Evolutionary conservation across 2,329 filamentous ascomycete species (phyloP), one percentile per base, ranked within the genome.

Genomic region (Fusarium pininemorale): DNA sequence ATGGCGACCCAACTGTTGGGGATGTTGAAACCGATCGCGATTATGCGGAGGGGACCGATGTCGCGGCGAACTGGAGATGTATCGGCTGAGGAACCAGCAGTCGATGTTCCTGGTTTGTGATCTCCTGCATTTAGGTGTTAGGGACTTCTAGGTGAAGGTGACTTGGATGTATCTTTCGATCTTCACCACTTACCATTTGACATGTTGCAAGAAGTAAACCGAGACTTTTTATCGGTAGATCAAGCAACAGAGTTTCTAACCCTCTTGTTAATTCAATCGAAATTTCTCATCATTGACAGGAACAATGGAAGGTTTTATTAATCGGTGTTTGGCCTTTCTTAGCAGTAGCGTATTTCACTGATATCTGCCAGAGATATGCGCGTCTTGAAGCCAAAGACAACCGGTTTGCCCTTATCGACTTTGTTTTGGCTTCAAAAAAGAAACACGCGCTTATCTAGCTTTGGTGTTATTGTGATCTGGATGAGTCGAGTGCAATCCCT

Each of bases 161-260:
- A 20, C 4, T 22, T 41, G 2, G 3, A 26, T 4, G 3, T 18
- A 13, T 6, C n/a, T 6, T 0, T 26, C 4, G 44, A 15, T 28
- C 44, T 28, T 20, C 6, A 47, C 18, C 0, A 28, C 44, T 28
- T 14, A 47, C 44, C 18, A 20, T 28, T 28, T 28, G 44, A 14
- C 18, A 47, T 47, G 6, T 22, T 47, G 18, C 5, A 20, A 28
- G 24, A 22, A 28, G 12, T 0, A 28, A 28, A 0, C 12, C 13
- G 24, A 47, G 8, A 20, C 12, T 10, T 20, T 22, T 0, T 47
- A 9, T 47, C 2, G 5, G 2, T 20, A 10, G 7, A 4, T 28
- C 1, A 28, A 7, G 12, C 0, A 20, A 3, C 6, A 20, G 18
- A 47, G 44, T 7, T 47, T 10, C 5, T 0, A 47, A 10, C 8